Evolutionary conservation across 495 filamentous ascomycete genomes (phyloP).

Genomic region (Hypoxylon subgilvum): DNA sequence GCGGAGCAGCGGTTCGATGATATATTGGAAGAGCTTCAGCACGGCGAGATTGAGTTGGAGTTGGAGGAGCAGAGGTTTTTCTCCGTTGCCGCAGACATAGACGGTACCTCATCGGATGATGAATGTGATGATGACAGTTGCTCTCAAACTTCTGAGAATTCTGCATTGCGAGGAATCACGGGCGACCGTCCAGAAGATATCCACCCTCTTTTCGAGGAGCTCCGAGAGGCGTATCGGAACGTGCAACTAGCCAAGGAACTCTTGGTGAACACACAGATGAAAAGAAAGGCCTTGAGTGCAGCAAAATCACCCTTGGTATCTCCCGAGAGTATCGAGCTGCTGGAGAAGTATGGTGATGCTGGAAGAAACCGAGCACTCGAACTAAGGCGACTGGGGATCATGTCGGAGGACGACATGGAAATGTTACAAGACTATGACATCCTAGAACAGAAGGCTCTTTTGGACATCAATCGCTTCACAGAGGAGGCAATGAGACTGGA

Average conservation of each 20-base stretch:
- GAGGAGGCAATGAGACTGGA: conserved; percentile 23
- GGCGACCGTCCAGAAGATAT: conserved; percentile 38
- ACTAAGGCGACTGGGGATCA: conserved; percentile 30
- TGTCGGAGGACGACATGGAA: conserved; percentile 41
- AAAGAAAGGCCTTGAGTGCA: conserved; percentile 36
- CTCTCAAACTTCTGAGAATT: conserved; percentile 28
- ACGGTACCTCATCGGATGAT: conserved; percentile 10
- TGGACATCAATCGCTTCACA: conserved; percentile 35
- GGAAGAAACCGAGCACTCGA: conserved; percentile 40
- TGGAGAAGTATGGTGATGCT: conserved; percentile 38
- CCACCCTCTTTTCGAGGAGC: conserved; percentile 40
- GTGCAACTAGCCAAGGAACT: conserved; percentile 41
- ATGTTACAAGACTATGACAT: conserved; percentile 35
- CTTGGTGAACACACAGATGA: conserved; percentile 39
- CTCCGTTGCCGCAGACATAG: conserved; percentile 20
- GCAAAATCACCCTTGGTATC: conserved; percentile 37
- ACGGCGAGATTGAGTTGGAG: conserved; percentile 21
- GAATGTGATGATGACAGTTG: conserved; percentile 25
- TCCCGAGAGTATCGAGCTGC: conserved; percentile 32
- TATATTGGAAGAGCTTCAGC: conserved; percentile 33
- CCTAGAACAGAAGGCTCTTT: conserved; percentile 31
- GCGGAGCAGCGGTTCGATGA: conserved; percentile 39
- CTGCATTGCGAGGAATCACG: conserved; percentile 33
- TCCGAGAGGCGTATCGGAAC: conserved; percentile 36
- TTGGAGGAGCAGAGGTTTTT: conserved; percentile 34